phyloP scores from a whole-genome alignment of 257 asterid genomes.

The Petunia secreta region DNA sequence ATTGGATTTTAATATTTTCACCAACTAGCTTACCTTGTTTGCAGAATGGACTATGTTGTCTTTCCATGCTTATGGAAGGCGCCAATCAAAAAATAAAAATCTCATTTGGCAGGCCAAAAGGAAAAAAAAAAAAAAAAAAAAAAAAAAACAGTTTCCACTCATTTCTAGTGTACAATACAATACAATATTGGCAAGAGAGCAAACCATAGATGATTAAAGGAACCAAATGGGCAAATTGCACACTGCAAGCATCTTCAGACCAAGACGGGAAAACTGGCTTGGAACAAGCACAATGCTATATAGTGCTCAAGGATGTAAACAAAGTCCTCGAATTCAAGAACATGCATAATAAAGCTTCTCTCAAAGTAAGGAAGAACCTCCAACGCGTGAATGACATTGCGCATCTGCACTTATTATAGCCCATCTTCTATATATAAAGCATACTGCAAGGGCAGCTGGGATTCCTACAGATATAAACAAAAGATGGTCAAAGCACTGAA shows the following conservation, averaged over 20 bases:
- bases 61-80: too few species aligned
- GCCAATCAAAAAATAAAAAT: too few species aligned
- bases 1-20: too few species aligned
- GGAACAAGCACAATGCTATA: conserved; percentile 3
- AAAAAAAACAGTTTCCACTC: too few species aligned
- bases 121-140: too few species aligned
- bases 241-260: neutral
- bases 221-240: neutral
- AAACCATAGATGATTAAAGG: neutral
- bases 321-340: neutral
- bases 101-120: too few species aligned
- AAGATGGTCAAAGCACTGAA: conserved; percentile 13
- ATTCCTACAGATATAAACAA: conserved; percentile 50
- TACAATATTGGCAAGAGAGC: neutral
- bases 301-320: conserved; percentile 1
- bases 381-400: neutral
- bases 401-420: neutral
- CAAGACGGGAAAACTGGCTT: neutral
- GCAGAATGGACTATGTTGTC: too few species aligned
- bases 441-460: conserved; percentile 55
- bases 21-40: too few species aligned
- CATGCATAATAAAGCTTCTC: neutral
- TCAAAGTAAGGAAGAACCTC: neutral
- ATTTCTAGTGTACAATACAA: neutral
- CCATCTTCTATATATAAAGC: conserved; percentile 38